These are phyloP conservation scores for Colletotrichum tanaceti DNA, from an alignment of 2,329 filamentous ascomycete species.

Conservation along the genomic window DNA sequence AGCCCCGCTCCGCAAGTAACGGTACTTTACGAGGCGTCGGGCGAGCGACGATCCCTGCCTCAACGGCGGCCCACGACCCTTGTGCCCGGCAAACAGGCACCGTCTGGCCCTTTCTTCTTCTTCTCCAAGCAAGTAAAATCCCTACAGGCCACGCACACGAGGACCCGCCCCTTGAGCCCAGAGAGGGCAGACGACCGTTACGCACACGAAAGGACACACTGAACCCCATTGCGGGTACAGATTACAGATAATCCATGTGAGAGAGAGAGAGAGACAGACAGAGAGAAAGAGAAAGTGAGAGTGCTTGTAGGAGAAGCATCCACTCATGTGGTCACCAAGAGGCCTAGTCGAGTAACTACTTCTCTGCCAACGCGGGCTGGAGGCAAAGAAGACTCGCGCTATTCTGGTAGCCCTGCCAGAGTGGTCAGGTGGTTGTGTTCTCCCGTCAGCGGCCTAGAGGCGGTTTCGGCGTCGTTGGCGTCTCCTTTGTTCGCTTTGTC, in stretches of 20 bases:
- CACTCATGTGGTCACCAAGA: constrained; percentile 10
- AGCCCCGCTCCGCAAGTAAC: constrained; percentile 28
- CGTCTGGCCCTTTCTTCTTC: constrained; percentile 10
- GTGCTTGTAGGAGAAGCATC: constrained; percentile 22
- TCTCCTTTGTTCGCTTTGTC: constrained; percentile 24
- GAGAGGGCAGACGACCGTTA: constrained; percentile 9
- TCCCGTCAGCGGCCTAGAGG: constrained; percentile 12
- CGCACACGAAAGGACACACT: constrained; percentile 7
- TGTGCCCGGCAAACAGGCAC: constrained; percentile 30
- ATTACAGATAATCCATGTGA: no score
- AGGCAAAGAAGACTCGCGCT: constrained; percentile 13
- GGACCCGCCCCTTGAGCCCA: background rate
- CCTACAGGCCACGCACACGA: constrained; percentile 33
- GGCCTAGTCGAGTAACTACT: background rate
- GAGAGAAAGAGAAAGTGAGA: no score
- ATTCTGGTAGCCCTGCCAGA: constrained; percentile 11
- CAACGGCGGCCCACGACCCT: constrained; percentile 2
- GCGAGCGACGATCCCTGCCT: constrained; percentile 23
- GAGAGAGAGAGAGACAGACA: no score
- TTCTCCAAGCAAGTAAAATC: constrained; percentile 27
- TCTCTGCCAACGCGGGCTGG: constrained; percentile 12
- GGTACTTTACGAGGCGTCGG: constrained; percentile 24
- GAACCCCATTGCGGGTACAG: background rate
- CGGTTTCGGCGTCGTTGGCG: constrained; percentile 6
- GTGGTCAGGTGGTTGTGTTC: constrained; percentile 30